Percentiles rank a stretch among this genome's conserved stretches.
Conservation (phyloP, 345 rosid species). For the Aquilaria yunnanensis region DNA sequence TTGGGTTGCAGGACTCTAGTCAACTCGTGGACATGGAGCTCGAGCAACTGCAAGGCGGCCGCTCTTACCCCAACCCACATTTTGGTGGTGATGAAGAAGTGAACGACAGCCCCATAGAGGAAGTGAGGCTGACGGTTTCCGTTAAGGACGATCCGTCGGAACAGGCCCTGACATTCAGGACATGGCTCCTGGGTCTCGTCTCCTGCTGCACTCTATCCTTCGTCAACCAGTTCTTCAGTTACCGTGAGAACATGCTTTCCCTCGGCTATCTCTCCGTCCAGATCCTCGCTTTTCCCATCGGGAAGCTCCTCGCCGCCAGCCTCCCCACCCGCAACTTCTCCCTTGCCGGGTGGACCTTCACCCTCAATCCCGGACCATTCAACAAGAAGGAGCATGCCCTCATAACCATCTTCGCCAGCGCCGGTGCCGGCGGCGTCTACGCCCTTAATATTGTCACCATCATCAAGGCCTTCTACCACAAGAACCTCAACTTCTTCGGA, state of each 20-base stretch:
- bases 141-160: conserved; percentile 42
- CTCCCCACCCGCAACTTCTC: conserved; percentile 37
- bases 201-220: conserved; percentile 47
- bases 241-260: conserved; percentile 33
- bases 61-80: too few species aligned
- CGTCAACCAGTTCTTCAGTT: conserved; percentile 45
- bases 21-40: too few species aligned
- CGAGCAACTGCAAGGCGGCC: too few species aligned
- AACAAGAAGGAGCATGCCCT: conserved; percentile 48
- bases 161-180: conserved; percentile 42
- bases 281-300: conserved; percentile 38
- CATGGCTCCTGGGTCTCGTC: conserved; percentile 44
- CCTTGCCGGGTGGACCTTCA: conserved; percentile 28
- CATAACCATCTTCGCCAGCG: conserved; percentile 50
- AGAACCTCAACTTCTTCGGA: conserved; percentile 12
- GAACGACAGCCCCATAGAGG: conserved; percentile 50
- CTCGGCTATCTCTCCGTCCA: conserved; percentile 34
- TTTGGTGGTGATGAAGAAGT: conserved; percentile 16
- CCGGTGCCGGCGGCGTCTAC: conserved; percentile 38
- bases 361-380: conserved; percentile 50
- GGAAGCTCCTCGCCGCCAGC: conserved; percentile 43
- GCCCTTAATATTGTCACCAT: conserved; percentile 35
- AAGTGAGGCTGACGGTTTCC: conserved; percentile 53
- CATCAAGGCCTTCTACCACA: conserved; percentile 46
- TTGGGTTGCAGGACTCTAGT: too few species aligned